phyloP scores from a whole-genome alignment of 2,329 filamentous ascomycete genomes.

The Fusarium sp. region DNA sequence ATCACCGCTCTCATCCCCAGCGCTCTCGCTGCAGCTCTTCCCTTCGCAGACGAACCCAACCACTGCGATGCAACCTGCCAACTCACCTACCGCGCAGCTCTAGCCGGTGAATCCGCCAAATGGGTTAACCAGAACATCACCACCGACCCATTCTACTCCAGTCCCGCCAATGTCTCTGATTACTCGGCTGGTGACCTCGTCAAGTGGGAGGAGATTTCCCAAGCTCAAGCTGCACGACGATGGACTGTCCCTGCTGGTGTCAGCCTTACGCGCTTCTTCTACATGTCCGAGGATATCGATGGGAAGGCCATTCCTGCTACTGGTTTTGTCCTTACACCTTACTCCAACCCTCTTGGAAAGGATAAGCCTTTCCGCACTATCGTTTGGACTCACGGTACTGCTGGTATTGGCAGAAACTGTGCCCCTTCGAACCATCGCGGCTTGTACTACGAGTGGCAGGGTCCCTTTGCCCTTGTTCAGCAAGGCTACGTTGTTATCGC shows the following conservation, averaged over 20 bases:
- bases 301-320: conserved; percentile 20
- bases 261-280: conserved; percentile 14
- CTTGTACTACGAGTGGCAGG: conserved; percentile 18
- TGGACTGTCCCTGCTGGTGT: conserved; percentile 19
- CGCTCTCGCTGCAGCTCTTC: neutral
- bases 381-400: conserved; percentile 26
- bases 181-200: conserved; percentile 14
- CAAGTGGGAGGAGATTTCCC: conserved; percentile 20
- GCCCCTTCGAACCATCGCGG: conserved; percentile 11
- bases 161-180: neutral
- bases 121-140: conserved; percentile 18
- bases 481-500: conserved; percentile 16
- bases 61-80: conserved; percentile 17
- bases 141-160: conserved; percentile 11
- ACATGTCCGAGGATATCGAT: conserved; percentile 17
- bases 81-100: neutral
- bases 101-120: neutral
- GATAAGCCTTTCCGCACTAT: conserved; percentile 22
- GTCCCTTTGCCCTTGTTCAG: neutral
- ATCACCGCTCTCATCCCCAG: neutral
- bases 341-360: conserved; percentile 13
- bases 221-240: neutral
- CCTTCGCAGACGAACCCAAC: conserved; percentile 1
- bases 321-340: conserved; percentile 9
- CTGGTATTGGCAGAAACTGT: conserved; percentile 8